Evolutionary conservation across 1,284 basidiomycete species (phyloP), one percentile per base, ranked within the genome.

Genomic region (Amylostereum chailletii): DNA sequence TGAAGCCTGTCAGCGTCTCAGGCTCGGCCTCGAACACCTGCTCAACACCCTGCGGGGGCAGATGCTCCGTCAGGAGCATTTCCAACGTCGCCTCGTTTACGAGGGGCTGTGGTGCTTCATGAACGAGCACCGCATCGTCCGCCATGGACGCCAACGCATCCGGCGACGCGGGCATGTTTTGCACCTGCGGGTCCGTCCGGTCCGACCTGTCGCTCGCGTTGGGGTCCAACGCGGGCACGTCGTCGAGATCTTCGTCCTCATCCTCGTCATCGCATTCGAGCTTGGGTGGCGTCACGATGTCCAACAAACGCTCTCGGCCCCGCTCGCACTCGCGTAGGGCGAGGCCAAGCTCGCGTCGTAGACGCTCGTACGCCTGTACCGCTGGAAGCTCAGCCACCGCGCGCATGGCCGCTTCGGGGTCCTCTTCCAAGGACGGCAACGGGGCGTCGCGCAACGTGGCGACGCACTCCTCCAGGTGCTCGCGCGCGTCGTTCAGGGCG

Each of bases 281-380:
- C 1, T 43, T 51, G 4, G 64, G 66, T 0, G 79, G 75, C n/a
- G 67, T 61, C 3, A 86, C 62, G 49, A 83, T 63, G 43, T 81
- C 75, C 2, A 82, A 56, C 30, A 90, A 66, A 7, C 74, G 71
- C 42, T 80, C 80, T 10, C 83, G 70, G 0, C 86, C 87, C 3
- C 88, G 75, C 62, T 90, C 87, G 58, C 86, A 90, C 57, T 90
- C 86, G 7, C 86, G 69, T 11, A 89, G 65, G 0, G 85, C 86
- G 31, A 82, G 65, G 5, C 86, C 86, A 3, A 90, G 72, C 58
- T 88, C 85, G 6, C 78, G 75, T 8, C 86, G 73, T n/a, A 90
- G 67, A 0, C 79, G 69, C 48, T 89, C 86, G 60, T 86, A 88
- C 5, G 84, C 78, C 45, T 76, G 73, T 44, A 89, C 55, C 1